A percentile compares a stretch with the other conserved stretches of the same genome.
phyloP scores from a whole-genome alignment of 2,329 filamentous ascomycete species.

The Talaromyces piceae region DNA sequence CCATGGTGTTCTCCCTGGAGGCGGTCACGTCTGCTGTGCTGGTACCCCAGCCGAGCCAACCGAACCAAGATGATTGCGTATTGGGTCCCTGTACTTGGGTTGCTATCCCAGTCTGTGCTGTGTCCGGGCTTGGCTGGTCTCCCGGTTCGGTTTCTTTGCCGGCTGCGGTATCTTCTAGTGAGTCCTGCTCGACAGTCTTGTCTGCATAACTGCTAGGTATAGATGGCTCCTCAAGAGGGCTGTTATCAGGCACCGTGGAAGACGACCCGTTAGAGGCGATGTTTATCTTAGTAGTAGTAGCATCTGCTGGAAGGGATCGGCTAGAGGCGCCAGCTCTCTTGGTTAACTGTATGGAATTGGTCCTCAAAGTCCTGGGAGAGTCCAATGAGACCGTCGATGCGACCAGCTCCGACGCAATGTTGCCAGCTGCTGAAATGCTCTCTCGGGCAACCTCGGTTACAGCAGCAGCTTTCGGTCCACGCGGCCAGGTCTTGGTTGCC shows the following conservation, averaged over 20 bases:
- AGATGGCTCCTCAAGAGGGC: conserved; percentile 10
- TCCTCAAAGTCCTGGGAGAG: conserved; percentile 19
- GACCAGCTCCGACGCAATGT: conserved; percentile 27
- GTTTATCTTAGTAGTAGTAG: conserved; percentile 39
- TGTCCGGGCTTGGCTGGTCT: not conserved
- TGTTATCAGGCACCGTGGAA: conserved; percentile 20
- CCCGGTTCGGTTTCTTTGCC: not conserved
- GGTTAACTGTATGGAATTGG: conserved; percentile 37
- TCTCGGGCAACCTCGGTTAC: conserved; percentile 44
- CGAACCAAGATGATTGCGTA: conserved; percentile 15
- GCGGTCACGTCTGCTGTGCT: conserved; percentile 1
- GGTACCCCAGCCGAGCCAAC: conserved; percentile 11
- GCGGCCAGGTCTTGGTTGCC: conserved; percentile 42
- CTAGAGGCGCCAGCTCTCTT: conserved; percentile 33
- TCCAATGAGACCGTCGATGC: conserved; percentile 24
- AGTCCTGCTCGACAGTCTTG: not conserved
- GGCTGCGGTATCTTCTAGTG: not conserved
- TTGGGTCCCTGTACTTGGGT: not conserved
- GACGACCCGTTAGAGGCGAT: conserved; percentile 36
- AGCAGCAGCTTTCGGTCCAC: conserved; percentile 38
- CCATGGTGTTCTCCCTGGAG: conserved; percentile 10
- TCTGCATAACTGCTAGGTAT: conserved; percentile 15
- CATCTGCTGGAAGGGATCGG: conserved; percentile 39
- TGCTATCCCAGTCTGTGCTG: not conserved
- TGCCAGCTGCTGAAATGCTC: conserved; percentile 40